Evolutionary conservation across 1,139 yeast genomes (phyloP), one percentile per base, ranked within the genome.

Genomic region (Schwanniomyces etchellsii): DNA sequence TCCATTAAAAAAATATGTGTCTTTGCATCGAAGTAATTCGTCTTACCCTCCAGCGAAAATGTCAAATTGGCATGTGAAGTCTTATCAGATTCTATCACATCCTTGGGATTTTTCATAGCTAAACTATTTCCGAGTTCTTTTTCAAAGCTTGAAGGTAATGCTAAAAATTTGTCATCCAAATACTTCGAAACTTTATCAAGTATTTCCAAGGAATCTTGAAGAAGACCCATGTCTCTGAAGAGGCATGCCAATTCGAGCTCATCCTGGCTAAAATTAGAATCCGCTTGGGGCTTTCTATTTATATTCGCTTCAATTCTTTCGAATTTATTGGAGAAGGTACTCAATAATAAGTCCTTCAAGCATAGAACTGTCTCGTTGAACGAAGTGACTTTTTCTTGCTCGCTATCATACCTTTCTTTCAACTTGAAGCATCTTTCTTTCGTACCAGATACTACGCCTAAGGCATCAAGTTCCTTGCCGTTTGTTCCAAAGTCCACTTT

Each of bases 401-500:
- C 59, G 7, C 56, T 53, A 2, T 60, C 49, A 37, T 64, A 64
- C 6, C 50, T 48, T 26, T 62, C 65, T 35, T 57, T 66, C 15
- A 73, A 40, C 38, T 63, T 63, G 36, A 70, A 53, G 24, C 73
- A 61, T 36, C 64, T 54, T 7, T 62, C 67, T 7, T 38, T 30
- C 2, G 38, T 46, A 13, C 37, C 45, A 24, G 32, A 35, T 35
- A 33, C 47, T 32, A 37, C 47, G n/a, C 24, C 41, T 39, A 20
- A 32, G 7, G 38, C 27, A 13, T 31, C 38, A 24, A 63, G 39
- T 17, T 62, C 64, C 35, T 68, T 65, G 11, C 73, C 74, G 10
- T 57, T 63, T 1, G 44, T 34, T 3, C 74, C 78, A 52, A 84
- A 85, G 48, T 86, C 95, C 2, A 64, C 47, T 35, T 66, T 70